These are phyloP conservation scores for Cercospora janseana DNA, from an alignment of 2,329 filamentous ascomycete genomes.

Conservation along the genomic window DNA sequence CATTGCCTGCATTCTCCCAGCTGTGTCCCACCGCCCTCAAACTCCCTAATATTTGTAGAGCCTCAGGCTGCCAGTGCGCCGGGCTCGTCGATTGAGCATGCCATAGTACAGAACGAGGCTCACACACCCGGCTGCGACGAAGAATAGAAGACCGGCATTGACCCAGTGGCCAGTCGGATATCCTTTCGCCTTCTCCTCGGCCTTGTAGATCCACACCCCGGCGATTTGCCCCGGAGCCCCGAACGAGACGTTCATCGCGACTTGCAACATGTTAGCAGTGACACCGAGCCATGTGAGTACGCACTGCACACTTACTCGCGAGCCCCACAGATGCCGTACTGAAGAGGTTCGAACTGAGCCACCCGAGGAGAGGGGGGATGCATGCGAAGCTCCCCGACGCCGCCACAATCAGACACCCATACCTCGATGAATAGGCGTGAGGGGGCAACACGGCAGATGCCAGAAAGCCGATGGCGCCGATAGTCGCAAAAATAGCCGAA, in stretches of 20 bases:
- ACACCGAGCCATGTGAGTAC: neutral
- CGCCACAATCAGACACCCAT: slow-evolving; percentile 68
- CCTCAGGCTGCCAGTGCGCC: slow-evolving; percentile 17
- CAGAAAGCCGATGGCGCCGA: slow-evolving; percentile 59
- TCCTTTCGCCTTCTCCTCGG: slow-evolving; percentile 57
- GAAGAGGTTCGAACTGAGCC: slow-evolving; percentile 66
- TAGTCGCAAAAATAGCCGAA: slow-evolving; percentile 49
- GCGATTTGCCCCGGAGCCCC: slow-evolving; percentile 69
- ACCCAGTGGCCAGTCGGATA: slow-evolving; percentile 71
- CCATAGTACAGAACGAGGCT: slow-evolving; percentile 58
- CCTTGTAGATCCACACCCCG: slow-evolving; percentile 72
- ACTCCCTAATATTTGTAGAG: slow-evolving; percentile 28
- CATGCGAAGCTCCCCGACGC: slow-evolving; percentile 65
- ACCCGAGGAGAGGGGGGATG: slow-evolving; percentile 68
- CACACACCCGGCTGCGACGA: slow-evolving; percentile 57
- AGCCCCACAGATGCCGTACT: slow-evolving; percentile 65
- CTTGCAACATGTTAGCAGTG: neutral
- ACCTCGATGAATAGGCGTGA: slow-evolving; percentile 60
- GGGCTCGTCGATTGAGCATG: slow-evolving; percentile 42
- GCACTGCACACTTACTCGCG: slow-evolving; percentile 49
- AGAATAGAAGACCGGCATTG: slow-evolving; percentile 60
- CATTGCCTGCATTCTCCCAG: too few relatives aligned
- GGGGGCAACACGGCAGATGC: slow-evolving; percentile 63
- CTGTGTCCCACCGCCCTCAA: too few relatives aligned
- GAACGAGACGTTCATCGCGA: slow-evolving; percentile 65